Conservation (phyloP, 1,284 basidiomycete genomes). For the Neonothopanus nambi region DNA sequence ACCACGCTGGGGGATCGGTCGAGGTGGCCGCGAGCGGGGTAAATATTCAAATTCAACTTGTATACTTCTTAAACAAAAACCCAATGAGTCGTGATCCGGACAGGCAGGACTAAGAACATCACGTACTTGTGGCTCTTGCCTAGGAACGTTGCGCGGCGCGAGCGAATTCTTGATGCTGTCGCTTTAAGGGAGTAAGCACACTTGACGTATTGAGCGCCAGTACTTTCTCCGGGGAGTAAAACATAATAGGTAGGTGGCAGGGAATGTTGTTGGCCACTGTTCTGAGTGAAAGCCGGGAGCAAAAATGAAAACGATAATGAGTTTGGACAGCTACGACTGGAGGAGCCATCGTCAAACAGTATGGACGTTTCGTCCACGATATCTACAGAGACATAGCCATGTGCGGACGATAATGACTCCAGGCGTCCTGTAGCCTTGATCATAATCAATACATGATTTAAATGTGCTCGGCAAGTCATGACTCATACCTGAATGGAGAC, state of each 20-base stretch:
- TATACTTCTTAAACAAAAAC: neutral
- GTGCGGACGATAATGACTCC: slow-evolving; percentile 16
- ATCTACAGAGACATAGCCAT: slow-evolving; percentile 13
- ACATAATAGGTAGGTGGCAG: slow-evolving; percentile 22
- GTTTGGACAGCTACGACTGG: slow-evolving; percentile 11
- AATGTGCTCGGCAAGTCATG: neutral
- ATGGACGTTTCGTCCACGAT: slow-evolving; percentile 6
- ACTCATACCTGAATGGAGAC: slow-evolving; percentile 17
- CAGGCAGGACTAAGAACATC: neutral
- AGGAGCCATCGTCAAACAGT: slow-evolving; percentile 7
- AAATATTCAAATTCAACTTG: slow-evolving; percentile 9
- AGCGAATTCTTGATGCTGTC: slow-evolving; percentile 13
- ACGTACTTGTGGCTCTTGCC: slow-evolving; percentile 11
- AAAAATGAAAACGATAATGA: slow-evolving; percentile 18
- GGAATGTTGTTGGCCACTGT: slow-evolving; percentile 12
- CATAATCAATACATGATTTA: neutral
- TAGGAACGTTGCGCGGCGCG: slow-evolving; percentile 8
- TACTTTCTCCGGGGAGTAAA: slow-evolving; percentile 15
- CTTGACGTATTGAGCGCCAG: slow-evolving; percentile 16
- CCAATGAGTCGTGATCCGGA: neutral
- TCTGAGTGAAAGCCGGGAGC: slow-evolving; percentile 16
- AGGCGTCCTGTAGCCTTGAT: slow-evolving; percentile 17
- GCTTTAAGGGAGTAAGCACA: slow-evolving; percentile 19
- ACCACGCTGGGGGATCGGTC: slow-evolving; percentile 6
- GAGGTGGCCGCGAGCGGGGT: slow-evolving; percentile 14